Conservation (phyloP, 345 rosid species). For the Syzygium aromaticum region DNA sequence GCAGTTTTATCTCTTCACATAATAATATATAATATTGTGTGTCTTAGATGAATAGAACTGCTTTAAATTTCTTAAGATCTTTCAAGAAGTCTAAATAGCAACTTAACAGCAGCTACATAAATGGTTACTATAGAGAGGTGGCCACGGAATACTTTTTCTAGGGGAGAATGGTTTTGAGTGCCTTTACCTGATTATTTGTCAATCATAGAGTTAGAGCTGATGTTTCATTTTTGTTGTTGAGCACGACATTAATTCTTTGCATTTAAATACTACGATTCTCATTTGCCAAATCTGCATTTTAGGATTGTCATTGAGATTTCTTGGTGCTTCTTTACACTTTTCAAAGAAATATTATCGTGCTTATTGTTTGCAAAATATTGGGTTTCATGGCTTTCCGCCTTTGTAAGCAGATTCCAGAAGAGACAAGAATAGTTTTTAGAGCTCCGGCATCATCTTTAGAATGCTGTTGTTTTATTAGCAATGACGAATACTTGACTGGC, state of each 20-base stretch:
- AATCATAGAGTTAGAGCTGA: background rate
- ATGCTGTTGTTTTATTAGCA: constrained; percentile 81
- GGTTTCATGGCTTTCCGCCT: background rate
- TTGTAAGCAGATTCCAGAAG: constrained; percentile 66
- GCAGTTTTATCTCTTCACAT: background rate
- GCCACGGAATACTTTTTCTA: background rate
- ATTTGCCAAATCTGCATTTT: background rate
- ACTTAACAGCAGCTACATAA: background rate
- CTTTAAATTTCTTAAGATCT: background rate
- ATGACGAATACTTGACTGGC: constrained; percentile 82
- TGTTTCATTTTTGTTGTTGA: background rate
- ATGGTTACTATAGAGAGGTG: background rate
- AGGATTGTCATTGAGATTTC: background rate
- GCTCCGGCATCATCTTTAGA: constrained; percentile 81
- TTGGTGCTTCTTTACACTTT: background rate
- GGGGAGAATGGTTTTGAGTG: background rate
- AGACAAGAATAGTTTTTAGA: constrained; percentile 58
- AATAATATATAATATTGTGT: background rate
- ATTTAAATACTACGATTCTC: background rate
- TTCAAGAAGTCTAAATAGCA: background rate
- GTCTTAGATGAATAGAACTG: background rate
- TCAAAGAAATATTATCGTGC: background rate
- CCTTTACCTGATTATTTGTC: background rate
- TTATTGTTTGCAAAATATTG: background rate
- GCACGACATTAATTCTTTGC: background rate